Evolutionary conservation across 2,329 filamentous ascomycete species (phyloP), one percentile per base, ranked within the genome.

Genomic region (Exutisphaerella laricina): DNA sequence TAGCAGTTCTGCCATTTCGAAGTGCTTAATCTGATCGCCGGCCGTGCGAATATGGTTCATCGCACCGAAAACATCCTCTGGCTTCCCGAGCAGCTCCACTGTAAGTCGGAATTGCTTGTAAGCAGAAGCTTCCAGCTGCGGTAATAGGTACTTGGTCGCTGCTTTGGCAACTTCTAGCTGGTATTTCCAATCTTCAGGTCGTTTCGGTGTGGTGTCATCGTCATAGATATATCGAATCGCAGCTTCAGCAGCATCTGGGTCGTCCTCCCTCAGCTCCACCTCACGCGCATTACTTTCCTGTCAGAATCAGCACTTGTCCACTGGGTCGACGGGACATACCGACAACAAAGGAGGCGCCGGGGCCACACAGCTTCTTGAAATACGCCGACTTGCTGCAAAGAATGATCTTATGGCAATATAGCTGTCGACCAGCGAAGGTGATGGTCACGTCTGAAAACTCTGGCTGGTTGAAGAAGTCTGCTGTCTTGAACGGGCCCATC

Each of bases 381-480:
- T 30, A 30, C 28, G 5, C 12, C 5, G 22, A 29, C 7, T 28
- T 20, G n/a, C 8, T 10, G 36, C 36, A 39, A n/a, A 39, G 22
- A 14, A 39, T 14, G n/a, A 29, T 8, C 25, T 29, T 29, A 25
- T 29, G 36, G 20, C 21, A 25, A 7, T 8, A 5, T 4, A 39
- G n/a, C 23, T 28, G 9, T 4, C 23, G 36, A 10, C 21, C 36
- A n/a, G 36, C 23, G 23, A 39, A 39, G 13, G 14, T 29, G 36
- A 39, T 16, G 10, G 36, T 29, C 23, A 39, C 13, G 16, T 39
- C 36, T n/a, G 36, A 39, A 25, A 17, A 39, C 13, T 39, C 9
- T 7, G 4, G 3, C 8, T 29, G 17, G 17, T 29, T 17, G 23
- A 13, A 29, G 36, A 10, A 28, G 16, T 39, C 18, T 30, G 28